Evolutionary conservation across 1,139 yeast genomes (phyloP), one percentile per base, ranked within the genome.

Genomic region (Yamadazyma kanchanaburiensis): DNA sequence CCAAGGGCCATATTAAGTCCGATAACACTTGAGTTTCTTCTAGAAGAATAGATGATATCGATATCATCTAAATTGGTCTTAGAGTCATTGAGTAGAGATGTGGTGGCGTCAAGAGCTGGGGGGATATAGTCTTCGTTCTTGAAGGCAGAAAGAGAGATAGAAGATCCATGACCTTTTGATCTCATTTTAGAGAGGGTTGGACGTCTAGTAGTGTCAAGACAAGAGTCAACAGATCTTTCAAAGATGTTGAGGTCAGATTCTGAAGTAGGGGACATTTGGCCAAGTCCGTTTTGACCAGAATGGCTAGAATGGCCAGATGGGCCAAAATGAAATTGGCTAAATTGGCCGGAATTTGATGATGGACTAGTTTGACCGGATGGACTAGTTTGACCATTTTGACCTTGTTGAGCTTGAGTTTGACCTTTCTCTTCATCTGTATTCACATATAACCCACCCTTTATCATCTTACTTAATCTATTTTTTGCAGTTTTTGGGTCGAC

Each of bases 61-160:
- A 83, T 76, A 36, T 75, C 72, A 45, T 80, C 82, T 39, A 82
- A 66, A 46, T 80, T 74, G 10, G 82, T 64, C 30, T 64, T 57
- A 25, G 71, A 60, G 44, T 77, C 80, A 24, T 71, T 70, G 30
- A 84, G 65, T 21, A 81, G 69, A 27, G 77, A 69, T 3, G 91
- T 75, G 15, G 89, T 73, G 7, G 89, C 89, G 48, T 85, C 95
- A 48, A 87, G 64, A 7, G 88, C 88, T 2, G 95, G 88, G 1
- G 95, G 88, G 29, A 85, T 83, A 44, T 65, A 77, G 53, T 85
- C 87, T 50, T 85, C 73, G 24, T 54, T 58, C 34, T 60, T 59
- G 34, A 62, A 52, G 24, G 58, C 58, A 25, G 51, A 43, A 32
- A 56, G 42, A 14, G 61, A 50, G 25, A 58, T 39, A 16, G 56